A percentile compares a stretch with the other conserved stretches of the same genome.
Conservation (phyloP, 2,329 filamentous ascomycete species). For the Teratosphaeriaceae sp. region DNA sequence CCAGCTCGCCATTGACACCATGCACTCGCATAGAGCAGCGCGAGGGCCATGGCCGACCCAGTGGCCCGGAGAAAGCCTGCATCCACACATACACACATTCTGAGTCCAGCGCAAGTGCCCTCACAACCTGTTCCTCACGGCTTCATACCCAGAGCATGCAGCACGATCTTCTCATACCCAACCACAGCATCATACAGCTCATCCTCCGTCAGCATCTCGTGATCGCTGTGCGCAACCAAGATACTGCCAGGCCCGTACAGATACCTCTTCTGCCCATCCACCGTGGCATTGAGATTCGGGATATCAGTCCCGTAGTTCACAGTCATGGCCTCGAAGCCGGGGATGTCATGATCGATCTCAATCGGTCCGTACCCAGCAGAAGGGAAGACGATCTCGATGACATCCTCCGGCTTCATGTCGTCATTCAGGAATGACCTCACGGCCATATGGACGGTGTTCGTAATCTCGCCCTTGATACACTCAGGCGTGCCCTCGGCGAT, state of each 20-base stretch:
- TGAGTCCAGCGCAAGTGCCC: too few species aligned
- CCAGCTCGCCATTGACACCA: too few species aligned
- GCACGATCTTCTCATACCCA: conserved; percentile 59
- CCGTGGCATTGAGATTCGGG: conserved; percentile 62
- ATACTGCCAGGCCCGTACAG: conserved; percentile 64
- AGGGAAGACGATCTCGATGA: conserved; percentile 55
- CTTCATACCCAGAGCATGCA: conserved; percentile 6
- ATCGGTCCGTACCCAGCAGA: conserved; percentile 67
- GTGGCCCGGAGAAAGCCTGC: too few species aligned
- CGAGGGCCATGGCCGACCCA: too few species aligned
- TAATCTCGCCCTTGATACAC: conserved; percentile 50
- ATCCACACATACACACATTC: too few species aligned
- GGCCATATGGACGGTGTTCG: conserved; percentile 38
- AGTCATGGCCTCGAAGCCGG: conserved; percentile 77
- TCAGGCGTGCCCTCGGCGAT: conserved; percentile 68
- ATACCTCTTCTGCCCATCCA: conserved; percentile 50
- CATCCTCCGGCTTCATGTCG: conserved; percentile 26
- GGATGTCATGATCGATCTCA: conserved; percentile 70
- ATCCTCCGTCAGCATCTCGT: conserved; percentile 69
- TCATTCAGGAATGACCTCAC: conserved; percentile 39
- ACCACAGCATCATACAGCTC: conserved; percentile 73
- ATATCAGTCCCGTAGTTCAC: conserved; percentile 95
- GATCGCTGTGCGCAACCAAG: conserved; percentile 76
- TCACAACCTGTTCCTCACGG: too few species aligned
- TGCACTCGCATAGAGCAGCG: too few species aligned